Evolutionary conservation across 345 rosid species (phyloP).

Genomic region (Euclidium syriacum): DNA sequence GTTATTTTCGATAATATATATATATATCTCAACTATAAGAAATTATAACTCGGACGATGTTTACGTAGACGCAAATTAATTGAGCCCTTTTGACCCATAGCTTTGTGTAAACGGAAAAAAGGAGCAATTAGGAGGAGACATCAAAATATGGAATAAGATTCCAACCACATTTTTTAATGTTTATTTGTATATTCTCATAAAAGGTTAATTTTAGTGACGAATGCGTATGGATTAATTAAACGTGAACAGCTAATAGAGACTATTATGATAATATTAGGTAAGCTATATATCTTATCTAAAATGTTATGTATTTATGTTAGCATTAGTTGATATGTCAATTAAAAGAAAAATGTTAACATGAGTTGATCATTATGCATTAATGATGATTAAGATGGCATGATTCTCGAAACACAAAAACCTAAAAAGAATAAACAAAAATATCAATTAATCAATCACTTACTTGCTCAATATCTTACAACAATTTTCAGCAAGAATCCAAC

Average conservation of each 20-base stretch:
- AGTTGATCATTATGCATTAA: constrained; percentile 13
- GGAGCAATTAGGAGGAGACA: constrained; percentile 16
- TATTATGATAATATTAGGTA: constrained; percentile 27
- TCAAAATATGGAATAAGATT: constrained; percentile 21
- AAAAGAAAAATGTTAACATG: constrained; percentile 15
- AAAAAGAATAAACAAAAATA: background rate
- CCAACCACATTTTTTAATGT: constrained; percentile 8
- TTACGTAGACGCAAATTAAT: constrained; percentile 10
- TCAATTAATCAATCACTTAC: background rate
- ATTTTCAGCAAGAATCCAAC: background rate
- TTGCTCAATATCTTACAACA: background rate
- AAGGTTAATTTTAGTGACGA: constrained; percentile 6
- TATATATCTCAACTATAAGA: background rate
- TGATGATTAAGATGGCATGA: background rate
- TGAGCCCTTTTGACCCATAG: constrained; percentile 1
- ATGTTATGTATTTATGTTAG: background rate
- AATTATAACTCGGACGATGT: background rate
- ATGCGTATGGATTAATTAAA: constrained; percentile 20
- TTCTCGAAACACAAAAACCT: background rate
- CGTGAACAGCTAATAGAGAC: constrained; percentile 27
- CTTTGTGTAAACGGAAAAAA: constrained; percentile 8
- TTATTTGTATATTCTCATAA: constrained; percentile 8
- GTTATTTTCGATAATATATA: background rate
- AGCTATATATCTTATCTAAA: constrained; percentile 10
- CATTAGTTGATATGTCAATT: constrained; percentile 22